A percentile compares a stretch with the other conserved stretches of the same genome.
These are phyloP conservation scores for Penicillium palitans DNA, from an alignment of 2,329 filamentous ascomycete genomes.

Conservation along the genomic window DNA sequence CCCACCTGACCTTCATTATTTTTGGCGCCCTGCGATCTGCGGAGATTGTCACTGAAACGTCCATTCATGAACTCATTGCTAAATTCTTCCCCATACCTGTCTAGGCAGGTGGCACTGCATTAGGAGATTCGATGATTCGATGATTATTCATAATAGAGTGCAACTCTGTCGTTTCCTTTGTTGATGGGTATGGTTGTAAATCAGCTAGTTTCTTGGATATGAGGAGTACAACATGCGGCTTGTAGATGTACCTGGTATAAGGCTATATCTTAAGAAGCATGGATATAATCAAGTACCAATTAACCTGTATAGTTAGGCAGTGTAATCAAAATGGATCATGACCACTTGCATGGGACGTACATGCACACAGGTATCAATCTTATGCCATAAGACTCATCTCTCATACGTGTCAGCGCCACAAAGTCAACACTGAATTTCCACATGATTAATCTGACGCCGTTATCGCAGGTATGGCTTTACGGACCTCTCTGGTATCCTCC, in stretches of 20 bases:
- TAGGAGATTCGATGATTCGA: background rate
- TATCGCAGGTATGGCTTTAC: constrained; percentile 18
- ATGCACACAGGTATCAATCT: constrained; percentile 1
- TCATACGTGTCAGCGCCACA: constrained; percentile 31
- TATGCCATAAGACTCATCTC: constrained; percentile 2
- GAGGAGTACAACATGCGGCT: background rate
- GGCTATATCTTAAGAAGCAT: background rate
- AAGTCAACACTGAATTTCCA: constrained; percentile 12
- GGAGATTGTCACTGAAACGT: background rate
- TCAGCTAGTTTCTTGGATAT: background rate
- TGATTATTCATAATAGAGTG: background rate
- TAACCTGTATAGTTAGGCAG: background rate
- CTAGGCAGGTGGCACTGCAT: constrained; percentile 9
- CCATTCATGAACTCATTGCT: background rate
- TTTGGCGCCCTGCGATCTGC: constrained; percentile 2
- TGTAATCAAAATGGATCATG: background rate
- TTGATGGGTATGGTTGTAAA: background rate
- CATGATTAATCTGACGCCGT: constrained; percentile 17
- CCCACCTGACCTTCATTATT: constrained; percentile 6
- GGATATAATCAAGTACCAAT: background rate
- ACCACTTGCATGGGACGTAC: background rate
- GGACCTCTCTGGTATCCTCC: constrained; percentile 4
- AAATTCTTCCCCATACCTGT: background rate
- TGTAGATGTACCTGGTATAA: background rate
- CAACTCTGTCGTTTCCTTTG: background rate